These are phyloP conservation scores for Lentinula aciculospora DNA, from an alignment of 768 basidiomycete species.

Conservation along the genomic window DNA sequence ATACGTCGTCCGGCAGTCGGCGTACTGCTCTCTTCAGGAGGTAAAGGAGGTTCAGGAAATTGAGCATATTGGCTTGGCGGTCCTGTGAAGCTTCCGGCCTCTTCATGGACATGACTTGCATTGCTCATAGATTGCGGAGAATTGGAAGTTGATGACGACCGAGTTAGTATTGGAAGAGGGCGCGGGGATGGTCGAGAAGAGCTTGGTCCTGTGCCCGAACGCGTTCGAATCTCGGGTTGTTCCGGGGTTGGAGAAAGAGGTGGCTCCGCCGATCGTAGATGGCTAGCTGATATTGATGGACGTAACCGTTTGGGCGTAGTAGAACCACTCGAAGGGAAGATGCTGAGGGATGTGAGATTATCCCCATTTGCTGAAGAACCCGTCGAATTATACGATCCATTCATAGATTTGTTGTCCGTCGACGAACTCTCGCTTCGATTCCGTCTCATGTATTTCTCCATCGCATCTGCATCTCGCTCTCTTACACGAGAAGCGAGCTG, in stretches of 20 bases:
- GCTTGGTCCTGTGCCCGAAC: slow-evolving; percentile 65
- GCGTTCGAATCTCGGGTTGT: slow-evolving; percentile 46
- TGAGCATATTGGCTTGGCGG: slow-evolving; percentile 66
- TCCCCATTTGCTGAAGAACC: slow-evolving; percentile 52
- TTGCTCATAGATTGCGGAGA: slow-evolving; percentile 33
- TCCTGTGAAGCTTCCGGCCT: slow-evolving; percentile 50
- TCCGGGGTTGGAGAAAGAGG: slow-evolving; percentile 20
- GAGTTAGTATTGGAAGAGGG: slow-evolving; percentile 40
- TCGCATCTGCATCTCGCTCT: slow-evolving; percentile 81
- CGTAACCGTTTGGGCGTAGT: slow-evolving; percentile 59
- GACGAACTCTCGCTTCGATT: slow-evolving; percentile 83
- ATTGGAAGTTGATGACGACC: slow-evolving; percentile 55
- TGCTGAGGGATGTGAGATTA: slow-evolving; percentile 43
- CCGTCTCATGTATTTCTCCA: slow-evolving; percentile 78
- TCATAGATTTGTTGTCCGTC: slow-evolving; percentile 65
- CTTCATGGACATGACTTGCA: slow-evolving; percentile 33
- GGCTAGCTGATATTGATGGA: slow-evolving; percentile 75
- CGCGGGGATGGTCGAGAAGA: slow-evolving; percentile 34
- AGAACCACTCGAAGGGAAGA: slow-evolving; percentile 43
- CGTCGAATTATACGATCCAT: slow-evolving; percentile 45
- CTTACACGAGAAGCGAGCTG: slow-evolving; percentile 78
- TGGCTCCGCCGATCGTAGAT: slow-evolving; percentile 42
- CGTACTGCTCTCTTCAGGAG: slow-evolving; percentile 38
- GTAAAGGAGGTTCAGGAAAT: slow-evolving; percentile 61
- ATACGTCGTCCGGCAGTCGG: slow-evolving; percentile 59